Evolutionary conservation across 345 rosid species (phyloP).

Genomic region (Excoecaria cochinchinensis): DNA sequence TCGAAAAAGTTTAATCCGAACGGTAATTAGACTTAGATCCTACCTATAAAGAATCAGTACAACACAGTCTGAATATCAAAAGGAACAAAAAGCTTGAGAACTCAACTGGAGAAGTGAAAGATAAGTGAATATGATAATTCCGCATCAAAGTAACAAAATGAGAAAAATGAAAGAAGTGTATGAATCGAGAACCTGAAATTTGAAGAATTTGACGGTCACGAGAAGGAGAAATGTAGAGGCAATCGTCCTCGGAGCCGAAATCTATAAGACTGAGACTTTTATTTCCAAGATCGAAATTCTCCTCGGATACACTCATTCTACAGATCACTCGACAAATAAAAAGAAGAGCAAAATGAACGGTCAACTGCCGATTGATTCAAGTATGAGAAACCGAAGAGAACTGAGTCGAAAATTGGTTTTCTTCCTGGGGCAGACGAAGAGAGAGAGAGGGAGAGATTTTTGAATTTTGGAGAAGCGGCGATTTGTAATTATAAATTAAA

Average conservation of each 20-base stretch:
- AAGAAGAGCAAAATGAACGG: neutral
- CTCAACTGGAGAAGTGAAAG: neutral
- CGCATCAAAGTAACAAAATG: neutral
- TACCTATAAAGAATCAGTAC: neutral
- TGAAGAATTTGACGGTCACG: constrained; percentile 23
- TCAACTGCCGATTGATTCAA: neutral
- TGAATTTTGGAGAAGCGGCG: constrained; percentile 61
- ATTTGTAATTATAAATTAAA: constrained; percentile 23
- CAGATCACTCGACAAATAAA: constrained; percentile 13
- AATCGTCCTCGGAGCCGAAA: constrained; percentile 79
- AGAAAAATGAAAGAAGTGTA: neutral
- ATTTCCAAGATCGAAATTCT: constrained; percentile 34
- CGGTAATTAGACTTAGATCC: neutral
- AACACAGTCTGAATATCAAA: neutral
- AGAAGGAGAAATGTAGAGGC: constrained; percentile 55
- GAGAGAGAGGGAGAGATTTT: constrained; percentile 21
- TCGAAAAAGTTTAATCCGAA: neutral
- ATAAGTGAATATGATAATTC: neutral
- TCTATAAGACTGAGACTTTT: constrained; percentile 69
- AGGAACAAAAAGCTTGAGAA: neutral
- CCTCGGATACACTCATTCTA: constrained; percentile 54
- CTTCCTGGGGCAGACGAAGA: neutral
- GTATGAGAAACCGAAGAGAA: neutral
- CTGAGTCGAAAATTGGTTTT: neutral
- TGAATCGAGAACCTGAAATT: constrained; percentile 38